Evolutionary conservation across 2,329 filamentous ascomycete species (phyloP).

Genomic region (Diaporthe amygdali): DNA sequence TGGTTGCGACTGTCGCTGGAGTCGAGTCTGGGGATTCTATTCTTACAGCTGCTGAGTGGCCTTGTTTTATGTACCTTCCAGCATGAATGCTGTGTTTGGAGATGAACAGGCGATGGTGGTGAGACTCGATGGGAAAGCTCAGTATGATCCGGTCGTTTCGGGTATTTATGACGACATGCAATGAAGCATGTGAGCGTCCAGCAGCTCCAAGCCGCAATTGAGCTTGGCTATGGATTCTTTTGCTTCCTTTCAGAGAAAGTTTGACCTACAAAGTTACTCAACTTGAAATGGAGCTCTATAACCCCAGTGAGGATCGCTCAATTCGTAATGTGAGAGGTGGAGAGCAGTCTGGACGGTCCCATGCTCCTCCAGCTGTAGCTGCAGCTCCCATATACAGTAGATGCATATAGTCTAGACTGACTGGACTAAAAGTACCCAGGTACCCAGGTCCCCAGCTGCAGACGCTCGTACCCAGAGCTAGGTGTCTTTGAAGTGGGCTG

Average conservation of each 20-base stretch:
- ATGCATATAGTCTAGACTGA: neutral
- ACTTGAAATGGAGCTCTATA: neutral
- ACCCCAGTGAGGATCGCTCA: neutral
- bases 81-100: neutral
- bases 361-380: too few relatives aligned
- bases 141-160: neutral
- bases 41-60: neutral
- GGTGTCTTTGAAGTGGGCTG: neutral
- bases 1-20: constrained; percentile 44
- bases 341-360: neutral
- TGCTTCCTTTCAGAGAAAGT: neutral
- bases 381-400: too few relatives aligned
- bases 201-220: neutral
- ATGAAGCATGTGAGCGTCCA: neutral
- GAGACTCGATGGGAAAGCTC: neutral
- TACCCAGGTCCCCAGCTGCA: neutral
- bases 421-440: neutral
- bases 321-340: neutral
- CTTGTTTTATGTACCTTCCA: neutral
- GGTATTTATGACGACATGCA: constrained; percentile 11
- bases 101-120: constrained; percentile 4
- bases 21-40: neutral
- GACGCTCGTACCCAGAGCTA: neutral
- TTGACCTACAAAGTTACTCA: neutral
- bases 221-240: neutral